phyloP scores from a whole-genome alignment of 1,284 basidiomycete species.

The Heliocybe sulcata region DNA sequence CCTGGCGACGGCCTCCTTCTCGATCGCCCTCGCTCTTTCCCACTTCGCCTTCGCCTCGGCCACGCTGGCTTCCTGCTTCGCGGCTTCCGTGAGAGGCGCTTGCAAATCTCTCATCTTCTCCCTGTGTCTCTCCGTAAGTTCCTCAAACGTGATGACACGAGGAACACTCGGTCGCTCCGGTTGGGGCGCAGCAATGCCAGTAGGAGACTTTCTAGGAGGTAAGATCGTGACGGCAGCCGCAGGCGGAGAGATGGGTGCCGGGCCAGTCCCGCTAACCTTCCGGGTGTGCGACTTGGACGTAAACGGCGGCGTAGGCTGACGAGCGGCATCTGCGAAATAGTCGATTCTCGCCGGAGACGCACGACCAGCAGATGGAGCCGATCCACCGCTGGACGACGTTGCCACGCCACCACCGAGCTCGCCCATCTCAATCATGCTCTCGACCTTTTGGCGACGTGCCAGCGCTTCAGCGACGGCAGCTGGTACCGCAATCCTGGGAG shows the following conservation, averaged over 20 bases:
- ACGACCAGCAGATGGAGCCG: conserved; percentile 1
- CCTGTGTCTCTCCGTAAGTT: conserved; percentile 73
- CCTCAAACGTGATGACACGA: conserved; percentile 69
- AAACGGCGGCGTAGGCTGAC: conserved; percentile 15
- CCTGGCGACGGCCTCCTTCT: conserved; percentile 61
- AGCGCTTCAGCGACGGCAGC: conserved; percentile 70
- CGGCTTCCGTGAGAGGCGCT: conserved; percentile 63
- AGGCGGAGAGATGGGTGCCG: background rate
- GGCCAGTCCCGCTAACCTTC: conserved; percentile 24
- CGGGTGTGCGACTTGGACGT: conserved; percentile 16
- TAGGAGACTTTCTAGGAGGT: conserved; percentile 44
- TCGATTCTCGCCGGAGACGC: background rate
- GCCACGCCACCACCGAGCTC: conserved; percentile 18
- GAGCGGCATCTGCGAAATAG: background rate
- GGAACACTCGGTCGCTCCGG: conserved; percentile 35
- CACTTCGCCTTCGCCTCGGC: conserved; percentile 64
- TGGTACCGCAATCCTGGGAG: conserved; percentile 46
- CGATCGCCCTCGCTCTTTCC: conserved; percentile 64
- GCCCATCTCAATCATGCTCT: conserved; percentile 42
- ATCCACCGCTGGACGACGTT: conserved; percentile 16
- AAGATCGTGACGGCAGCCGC: conserved; percentile 45
- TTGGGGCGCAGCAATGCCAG: conserved; percentile 18
- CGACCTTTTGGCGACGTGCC: conserved; percentile 56
- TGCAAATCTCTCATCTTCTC: conserved; percentile 73
- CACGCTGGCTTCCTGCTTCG: conserved; percentile 64